Evolutionary conservation across 73 alveolate genomes (phyloP), one percentile per base, ranked within the genome.

Genomic region (Paramecium sexaurelia): DNA sequence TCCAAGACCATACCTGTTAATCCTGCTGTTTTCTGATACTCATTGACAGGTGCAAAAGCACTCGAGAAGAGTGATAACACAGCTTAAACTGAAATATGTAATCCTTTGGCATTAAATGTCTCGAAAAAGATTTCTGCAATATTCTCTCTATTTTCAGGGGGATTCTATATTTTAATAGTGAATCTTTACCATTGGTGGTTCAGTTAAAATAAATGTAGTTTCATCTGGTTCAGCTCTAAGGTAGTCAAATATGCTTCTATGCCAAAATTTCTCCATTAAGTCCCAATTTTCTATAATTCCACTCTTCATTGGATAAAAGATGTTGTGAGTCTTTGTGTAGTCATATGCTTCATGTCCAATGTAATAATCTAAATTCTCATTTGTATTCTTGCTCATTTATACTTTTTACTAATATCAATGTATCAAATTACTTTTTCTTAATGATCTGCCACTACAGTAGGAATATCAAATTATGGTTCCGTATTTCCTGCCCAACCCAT

Each of bases 401-500:
- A 56, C 92, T 7, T 41, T 35, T 88, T 85, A 83, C 94, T 92
- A 66, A 36, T 47, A 19, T 35, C 84, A n/a, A 85, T 93, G 13
- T 88, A 71, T 82, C 32, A 5, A 27, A 39, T 36, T 93, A 94
- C 96, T 94, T 92, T 85, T 43, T 96, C 95, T 37, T 86, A 82
- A 89, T 94, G 92, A 71, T 97, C 97, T 37, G 99, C 99, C 43
- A 98, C 95, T 32, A 94, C 99, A 13, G 99, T 95, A 37, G 99
- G 99, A 68, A 97, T 97, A 66, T 97, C 95, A 89, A 93, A 97
- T 85, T 95, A 93, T 1, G 99, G 99, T 55, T 98, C 96, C 24
- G 96, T 94, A 86, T 98, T 98, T 29, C 99, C 99, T 11, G 99
- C 98, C 91, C 96, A 97, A 5, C 99, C 99, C 99, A 98, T 95